Percentiles rank a stretch among this genome's conserved stretches.
phyloP scores from a whole-genome alignment of 306 rosid species.

The Pyrus communis region DNA sequence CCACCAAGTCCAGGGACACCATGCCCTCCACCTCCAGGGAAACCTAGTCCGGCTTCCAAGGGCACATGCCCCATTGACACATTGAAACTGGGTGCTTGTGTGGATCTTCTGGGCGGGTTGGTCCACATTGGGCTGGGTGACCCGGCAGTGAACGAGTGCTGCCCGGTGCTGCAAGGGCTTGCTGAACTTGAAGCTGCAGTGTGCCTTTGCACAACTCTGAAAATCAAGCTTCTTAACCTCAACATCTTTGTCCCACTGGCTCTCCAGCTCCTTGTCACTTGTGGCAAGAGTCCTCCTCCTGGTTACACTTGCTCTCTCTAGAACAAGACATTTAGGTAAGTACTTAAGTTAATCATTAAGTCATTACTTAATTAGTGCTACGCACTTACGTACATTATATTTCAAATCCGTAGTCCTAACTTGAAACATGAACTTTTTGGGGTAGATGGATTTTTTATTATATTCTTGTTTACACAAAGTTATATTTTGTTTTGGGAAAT shows the following conservation, averaged over 20 bases:
- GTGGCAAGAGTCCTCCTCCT: conserved; percentile 93
- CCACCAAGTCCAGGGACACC: conserved; percentile 17
- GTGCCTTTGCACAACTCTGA: conserved; percentile 89
- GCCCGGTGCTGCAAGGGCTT: conserved; percentile 74
- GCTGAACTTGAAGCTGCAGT: conserved; percentile 75
- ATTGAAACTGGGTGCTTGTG: conserved; percentile 71
- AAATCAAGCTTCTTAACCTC: conserved; percentile 77
- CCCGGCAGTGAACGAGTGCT: conserved; percentile 64
- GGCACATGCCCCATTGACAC: conserved; percentile 84
- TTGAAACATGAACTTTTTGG: neutral
- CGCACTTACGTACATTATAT: neutral
- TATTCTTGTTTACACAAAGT: neutral
- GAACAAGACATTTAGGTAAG: conserved; percentile 24
- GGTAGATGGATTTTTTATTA: neutral
- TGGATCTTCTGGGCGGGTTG: conserved; percentile 70
- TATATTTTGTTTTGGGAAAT: neutral
- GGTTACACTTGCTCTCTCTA: conserved; percentile 94
- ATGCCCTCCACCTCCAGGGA: conserved; percentile 34
- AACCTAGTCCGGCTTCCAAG: conserved; percentile 11
- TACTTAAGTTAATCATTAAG: neutral
- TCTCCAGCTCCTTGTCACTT: conserved; percentile 81
- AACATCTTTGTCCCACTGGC: conserved; percentile 73
- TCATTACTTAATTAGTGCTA: neutral
- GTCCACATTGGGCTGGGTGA: conserved; percentile 78
- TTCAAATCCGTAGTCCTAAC: neutral